Evolutionary conservation across 2,329 filamentous ascomycete genomes (phyloP), one percentile per base, ranked within the genome.

Genomic region (Cercospora sp.): DNA sequence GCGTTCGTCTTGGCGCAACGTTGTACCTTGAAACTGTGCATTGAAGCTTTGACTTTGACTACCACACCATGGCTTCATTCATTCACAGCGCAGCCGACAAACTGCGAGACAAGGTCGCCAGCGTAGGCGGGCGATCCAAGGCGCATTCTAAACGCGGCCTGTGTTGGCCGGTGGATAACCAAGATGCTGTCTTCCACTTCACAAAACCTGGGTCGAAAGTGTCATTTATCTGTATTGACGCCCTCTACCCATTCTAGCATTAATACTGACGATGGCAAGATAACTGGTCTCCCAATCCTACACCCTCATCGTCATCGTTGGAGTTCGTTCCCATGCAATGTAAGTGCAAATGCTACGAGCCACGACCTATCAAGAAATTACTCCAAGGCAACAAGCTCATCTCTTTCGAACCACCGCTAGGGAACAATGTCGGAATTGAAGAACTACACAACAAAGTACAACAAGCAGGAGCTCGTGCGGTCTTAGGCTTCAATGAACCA

Each of bases 251-350:
- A n/a, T 23, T 12, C 4, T 16, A 39, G 5, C 28, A 20, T 33
- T 57, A 16, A 18, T 8, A 58, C 51, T 60, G 51, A 59, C 33
- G 16, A 26, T 31, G n/a, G 13, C 51, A 31, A 64, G 62, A 64
- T 18, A 64, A 77, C 65, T 78, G 76, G 76, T 77, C 75, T 3
- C 75, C 76, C 30, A 72, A 72, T 55, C 60, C 74, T 1, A 75
- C 75, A 3, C 69, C 67, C 30, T 66, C 53, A 10, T 74, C 73
- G 31, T 66, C 53, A 9, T 74, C 73, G 36, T 69, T 78, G 5
- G 63, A 74, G 31, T 78, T 75, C 63, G 60, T 74, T 12, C 75
- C 76, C 20, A 78, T 78, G 76, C 75, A 76, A 70, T 78, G 76
- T 51, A 51, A 23, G 45, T n/a, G n/a, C n/a, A n/a, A n/a, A n/a